Conservation (phyloP, 768 basidiomycete species). For the Terana coerulea region DNA sequence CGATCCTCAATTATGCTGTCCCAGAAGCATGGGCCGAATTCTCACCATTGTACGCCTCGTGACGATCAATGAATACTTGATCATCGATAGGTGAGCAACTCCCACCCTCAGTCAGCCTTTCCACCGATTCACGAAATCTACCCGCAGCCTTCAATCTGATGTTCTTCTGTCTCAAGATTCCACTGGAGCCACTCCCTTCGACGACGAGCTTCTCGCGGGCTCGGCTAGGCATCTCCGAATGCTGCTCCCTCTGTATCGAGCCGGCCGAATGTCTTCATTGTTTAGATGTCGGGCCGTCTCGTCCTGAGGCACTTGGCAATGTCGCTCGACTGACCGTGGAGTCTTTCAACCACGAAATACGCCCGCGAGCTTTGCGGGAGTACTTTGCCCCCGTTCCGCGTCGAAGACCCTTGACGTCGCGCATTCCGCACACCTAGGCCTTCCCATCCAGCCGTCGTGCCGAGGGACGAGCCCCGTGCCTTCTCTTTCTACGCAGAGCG, state of each 20-base stretch:
- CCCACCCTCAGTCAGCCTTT: no score
- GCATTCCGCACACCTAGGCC: neutral
- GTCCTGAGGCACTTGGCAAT: no score
- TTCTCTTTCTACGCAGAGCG: neutral
- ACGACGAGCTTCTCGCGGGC: no score
- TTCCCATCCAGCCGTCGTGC: neutral
- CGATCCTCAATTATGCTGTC: neutral
- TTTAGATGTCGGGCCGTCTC: no score
- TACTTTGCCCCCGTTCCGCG: neutral
- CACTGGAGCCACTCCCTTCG: no score
- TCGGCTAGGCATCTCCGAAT: neutral
- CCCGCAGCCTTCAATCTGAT: no score
- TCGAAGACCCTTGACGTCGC: constrained; percentile 3
- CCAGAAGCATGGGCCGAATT: neutral
- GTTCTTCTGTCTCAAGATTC: no score
- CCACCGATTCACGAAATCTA: no score
- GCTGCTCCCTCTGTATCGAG: neutral
- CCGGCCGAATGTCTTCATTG: no score
- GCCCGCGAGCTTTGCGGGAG: neutral
- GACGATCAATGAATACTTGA: constrained; percentile 2
- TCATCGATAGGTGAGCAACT: constrained; percentile 3
- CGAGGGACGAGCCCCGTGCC: neutral
- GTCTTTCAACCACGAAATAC: no score
- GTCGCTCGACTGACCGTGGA: no score
- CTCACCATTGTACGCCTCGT: neutral